Evolutionary conservation across 257 asterid species (phyloP).

Genomic region (Coffea eugenioides): DNA sequence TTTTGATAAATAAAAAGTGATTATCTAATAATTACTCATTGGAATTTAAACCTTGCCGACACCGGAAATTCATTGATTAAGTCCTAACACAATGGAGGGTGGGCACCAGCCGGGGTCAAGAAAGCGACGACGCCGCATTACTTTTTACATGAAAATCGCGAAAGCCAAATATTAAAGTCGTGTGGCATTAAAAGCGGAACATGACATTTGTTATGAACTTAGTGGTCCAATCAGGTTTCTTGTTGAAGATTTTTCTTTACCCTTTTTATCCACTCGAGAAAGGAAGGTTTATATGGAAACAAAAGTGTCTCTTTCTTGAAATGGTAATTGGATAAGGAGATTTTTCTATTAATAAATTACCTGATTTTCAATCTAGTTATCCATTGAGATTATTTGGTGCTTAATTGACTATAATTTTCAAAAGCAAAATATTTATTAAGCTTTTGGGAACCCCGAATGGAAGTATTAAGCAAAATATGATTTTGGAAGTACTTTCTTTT

Average conservation of each 20-base stretch:
- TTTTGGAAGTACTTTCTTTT: too few relatives aligned
- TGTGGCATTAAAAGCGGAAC: not conserved
- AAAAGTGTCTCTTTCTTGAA: not conserved
- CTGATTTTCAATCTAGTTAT: too few relatives aligned
- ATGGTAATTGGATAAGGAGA: not conserved
- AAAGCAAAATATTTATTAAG: too few relatives aligned
- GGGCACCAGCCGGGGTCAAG: not conserved
- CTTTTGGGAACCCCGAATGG: too few relatives aligned
- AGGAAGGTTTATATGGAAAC: not conserved
- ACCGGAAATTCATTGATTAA: not conserved
- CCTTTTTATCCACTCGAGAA: not conserved
- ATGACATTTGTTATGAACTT: not conserved
- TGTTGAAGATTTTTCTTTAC: too few relatives aligned
- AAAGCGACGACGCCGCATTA: too few relatives aligned
- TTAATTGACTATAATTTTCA: too few relatives aligned
- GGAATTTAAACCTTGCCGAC: not conserved
- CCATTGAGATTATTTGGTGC: too few relatives aligned
- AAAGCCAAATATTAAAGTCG: too few relatives aligned
- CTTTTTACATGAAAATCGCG: too few relatives aligned
- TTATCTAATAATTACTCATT: not conserved
- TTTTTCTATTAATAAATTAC: not conserved
- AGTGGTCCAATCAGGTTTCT: too few relatives aligned
- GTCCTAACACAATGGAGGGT: not conserved
- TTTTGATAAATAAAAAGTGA: not conserved
- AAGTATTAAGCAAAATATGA: too few relatives aligned